Percentiles rank a stretch among this genome's conserved stretches.
Conservation (phyloP, 805 yeast genomes). For the Saturnispora kantuleensis region DNA sequence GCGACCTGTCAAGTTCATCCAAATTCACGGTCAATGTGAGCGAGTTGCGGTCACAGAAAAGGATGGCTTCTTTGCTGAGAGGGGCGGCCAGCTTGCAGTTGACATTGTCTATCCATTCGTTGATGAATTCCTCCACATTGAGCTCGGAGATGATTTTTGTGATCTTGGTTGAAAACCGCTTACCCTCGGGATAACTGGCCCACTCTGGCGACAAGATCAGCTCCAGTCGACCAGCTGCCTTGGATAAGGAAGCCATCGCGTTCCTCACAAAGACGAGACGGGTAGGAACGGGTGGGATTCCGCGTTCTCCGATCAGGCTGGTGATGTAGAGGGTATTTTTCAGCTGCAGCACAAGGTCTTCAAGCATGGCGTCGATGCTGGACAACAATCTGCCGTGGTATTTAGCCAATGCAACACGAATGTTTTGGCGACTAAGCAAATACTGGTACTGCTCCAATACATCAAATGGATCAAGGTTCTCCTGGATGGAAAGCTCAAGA, state of each 20-base stretch:
- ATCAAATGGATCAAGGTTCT: slow-evolving; percentile 34
- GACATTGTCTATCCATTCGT: slow-evolving; percentile 36
- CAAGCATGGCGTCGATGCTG: slow-evolving; percentile 39
- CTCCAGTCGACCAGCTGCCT: slow-evolving; percentile 36
- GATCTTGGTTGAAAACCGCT: slow-evolving; percentile 44
- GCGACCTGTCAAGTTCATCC: slow-evolving; percentile 24
- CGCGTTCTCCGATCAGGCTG: slow-evolving; percentile 22
- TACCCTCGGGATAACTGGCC: slow-evolving; percentile 58
- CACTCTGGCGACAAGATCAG: slow-evolving; percentile 51
- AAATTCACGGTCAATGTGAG: slow-evolving; percentile 23
- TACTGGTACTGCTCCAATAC: slow-evolving; percentile 40
- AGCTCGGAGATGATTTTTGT: slow-evolving; percentile 35
- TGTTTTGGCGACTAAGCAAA: slow-evolving; percentile 41
- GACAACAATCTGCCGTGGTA: slow-evolving; percentile 43
- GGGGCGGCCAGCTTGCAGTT: slow-evolving; percentile 10
- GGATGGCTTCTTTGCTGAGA: slow-evolving; percentile 17
- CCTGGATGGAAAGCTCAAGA: background rate
- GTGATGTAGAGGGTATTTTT: background rate
- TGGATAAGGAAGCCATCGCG: slow-evolving; percentile 33
- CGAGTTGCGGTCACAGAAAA: slow-evolving; percentile 25
- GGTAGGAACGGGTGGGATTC: slow-evolving; percentile 39
- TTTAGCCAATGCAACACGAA: slow-evolving; percentile 50
- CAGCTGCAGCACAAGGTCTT: slow-evolving; percentile 30
- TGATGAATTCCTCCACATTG: slow-evolving; percentile 32
- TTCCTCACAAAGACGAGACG: slow-evolving; percentile 45